phyloP scores from a whole-genome alignment of 257 asterid species.

The Plantago ovata region DNA sequence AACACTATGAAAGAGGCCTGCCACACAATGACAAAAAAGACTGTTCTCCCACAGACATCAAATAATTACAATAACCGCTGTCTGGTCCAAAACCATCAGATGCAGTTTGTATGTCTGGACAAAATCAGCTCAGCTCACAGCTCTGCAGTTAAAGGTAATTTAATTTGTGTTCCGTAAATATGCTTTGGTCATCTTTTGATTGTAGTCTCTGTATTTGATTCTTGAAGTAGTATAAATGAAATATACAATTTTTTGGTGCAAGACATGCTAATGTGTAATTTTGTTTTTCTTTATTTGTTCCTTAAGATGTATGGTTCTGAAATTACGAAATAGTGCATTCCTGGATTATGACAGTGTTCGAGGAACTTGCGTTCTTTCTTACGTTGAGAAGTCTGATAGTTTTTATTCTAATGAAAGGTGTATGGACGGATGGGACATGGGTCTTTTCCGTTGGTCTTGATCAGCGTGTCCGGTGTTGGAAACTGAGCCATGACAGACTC shows the following conservation, averaged over 20 bases:
- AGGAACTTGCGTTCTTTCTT: background rate
- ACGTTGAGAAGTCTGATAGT: background rate
- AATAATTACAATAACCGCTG: conserved; percentile 24
- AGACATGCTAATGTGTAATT: background rate
- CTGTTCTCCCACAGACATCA: conserved; percentile 18
- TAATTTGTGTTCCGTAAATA: background rate
- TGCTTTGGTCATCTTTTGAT: too few species aligned
- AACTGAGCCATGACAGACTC: conserved; percentile 40
- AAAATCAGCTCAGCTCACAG: conserved; percentile 76
- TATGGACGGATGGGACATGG: conserved; percentile 93
- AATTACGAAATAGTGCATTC: background rate
- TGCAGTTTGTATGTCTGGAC: conserved; percentile 41
- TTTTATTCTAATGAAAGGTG: conserved; percentile 39
- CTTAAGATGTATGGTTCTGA: too few species aligned
- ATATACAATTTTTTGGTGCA: background rate
- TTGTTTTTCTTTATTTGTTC: background rate
- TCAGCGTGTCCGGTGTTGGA: conserved; percentile 94
- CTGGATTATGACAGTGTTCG: background rate
- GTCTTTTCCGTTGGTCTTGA: conserved; percentile 91
- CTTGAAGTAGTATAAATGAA: background rate
- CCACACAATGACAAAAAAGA: conserved; percentile 18
- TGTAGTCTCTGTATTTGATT: background rate
- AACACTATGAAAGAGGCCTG: conserved; percentile 27
- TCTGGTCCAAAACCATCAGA: conserved; percentile 41
- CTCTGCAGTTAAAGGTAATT: conserved; percentile 87